phyloP scores from a whole-genome alignment of 2,329 filamentous ascomycete species.

The Exophiala bonariae region DNA sequence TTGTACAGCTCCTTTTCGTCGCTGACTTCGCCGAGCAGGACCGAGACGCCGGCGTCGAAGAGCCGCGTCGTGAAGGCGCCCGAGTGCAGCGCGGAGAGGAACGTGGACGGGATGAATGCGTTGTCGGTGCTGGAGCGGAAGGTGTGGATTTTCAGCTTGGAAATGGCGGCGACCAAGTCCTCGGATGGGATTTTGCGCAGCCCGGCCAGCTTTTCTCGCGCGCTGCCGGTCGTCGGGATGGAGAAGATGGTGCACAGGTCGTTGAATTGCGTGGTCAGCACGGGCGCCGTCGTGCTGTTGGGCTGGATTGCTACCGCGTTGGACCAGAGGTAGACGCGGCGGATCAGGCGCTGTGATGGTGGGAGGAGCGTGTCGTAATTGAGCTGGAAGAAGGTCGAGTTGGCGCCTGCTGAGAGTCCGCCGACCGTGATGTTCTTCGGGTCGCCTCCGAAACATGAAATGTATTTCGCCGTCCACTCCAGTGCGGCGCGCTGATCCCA shows the following conservation, averaged over 20 bases:
- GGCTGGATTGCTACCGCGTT: slow-evolving; percentile 49
- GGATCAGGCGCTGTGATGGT: slow-evolving; percentile 30
- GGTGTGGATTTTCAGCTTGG: slow-evolving; percentile 45
- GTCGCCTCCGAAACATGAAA: slow-evolving; percentile 49
- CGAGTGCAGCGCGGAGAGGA: slow-evolving; percentile 41
- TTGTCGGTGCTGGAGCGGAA: slow-evolving; percentile 48
- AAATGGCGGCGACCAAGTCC: slow-evolving; percentile 37
- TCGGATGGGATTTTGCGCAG: slow-evolving; percentile 35
- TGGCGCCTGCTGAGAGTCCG: slow-evolving; percentile 47
- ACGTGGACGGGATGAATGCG: slow-evolving; percentile 40
- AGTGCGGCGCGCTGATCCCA: slow-evolving; percentile 53
- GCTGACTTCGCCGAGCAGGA: slow-evolving; percentile 46
- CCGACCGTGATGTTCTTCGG: slow-evolving; percentile 46
- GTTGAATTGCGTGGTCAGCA: slow-evolving; percentile 44
- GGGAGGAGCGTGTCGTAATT: slow-evolving; percentile 36
- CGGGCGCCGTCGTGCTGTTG: slow-evolving; percentile 34
- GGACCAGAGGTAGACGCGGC: slow-evolving; percentile 45
- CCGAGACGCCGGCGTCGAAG: slow-evolving; percentile 33
- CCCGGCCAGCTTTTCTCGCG: slow-evolving; percentile 33
- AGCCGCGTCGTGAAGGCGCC: slow-evolving; percentile 42
- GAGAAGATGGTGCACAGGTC: slow-evolving; percentile 41
- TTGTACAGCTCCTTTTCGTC: slow-evolving; percentile 48
- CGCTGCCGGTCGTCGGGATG: slow-evolving; percentile 27
- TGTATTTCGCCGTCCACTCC: slow-evolving; percentile 53
- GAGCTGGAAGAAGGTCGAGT: slow-evolving; percentile 44